Evolutionary conservation across 345 rosid genomes (phyloP).

Genomic region (Brassica rapa): DNA sequence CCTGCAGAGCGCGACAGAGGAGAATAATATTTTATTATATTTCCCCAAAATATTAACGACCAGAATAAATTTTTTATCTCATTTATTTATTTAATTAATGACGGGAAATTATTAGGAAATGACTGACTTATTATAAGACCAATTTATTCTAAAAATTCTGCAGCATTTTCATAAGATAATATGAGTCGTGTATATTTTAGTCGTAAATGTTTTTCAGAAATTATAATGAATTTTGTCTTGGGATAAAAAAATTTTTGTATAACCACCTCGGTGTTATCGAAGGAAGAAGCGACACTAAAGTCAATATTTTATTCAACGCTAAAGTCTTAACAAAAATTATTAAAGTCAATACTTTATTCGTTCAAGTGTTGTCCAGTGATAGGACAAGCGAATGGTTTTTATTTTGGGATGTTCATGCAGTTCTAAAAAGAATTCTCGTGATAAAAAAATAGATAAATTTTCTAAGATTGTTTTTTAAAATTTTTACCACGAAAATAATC

Average conservation of each 20-base stretch:
- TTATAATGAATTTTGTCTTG: neutral
- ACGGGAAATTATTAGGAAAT: neutral
- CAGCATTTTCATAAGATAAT: neutral
- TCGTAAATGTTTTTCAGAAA: neutral
- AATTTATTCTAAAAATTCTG: neutral
- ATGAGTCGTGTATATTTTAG: neutral
- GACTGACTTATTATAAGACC: neutral
- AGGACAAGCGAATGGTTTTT: neutral
- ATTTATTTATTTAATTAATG: neutral
- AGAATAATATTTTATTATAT: neutral
- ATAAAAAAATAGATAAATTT: no score
- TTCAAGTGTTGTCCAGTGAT: neutral
- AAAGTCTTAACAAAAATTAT: neutral
- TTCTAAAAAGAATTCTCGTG: no score
- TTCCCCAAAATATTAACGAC: slow-evolving; percentile 1
- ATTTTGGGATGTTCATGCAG: no score
- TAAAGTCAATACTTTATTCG: neutral
- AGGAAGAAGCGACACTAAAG: neutral
- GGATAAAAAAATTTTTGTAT: neutral
- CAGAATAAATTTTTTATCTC: neutral
- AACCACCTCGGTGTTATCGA: slow-evolving; percentile 1
- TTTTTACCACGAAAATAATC: no score
- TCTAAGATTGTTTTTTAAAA: no score
- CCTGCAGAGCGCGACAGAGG: neutral
- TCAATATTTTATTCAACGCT: neutral